Base-by-base conservation (phyloP, 2,329 filamentous ascomycete species). In the Neofusicoccum laricinum region DNA sequence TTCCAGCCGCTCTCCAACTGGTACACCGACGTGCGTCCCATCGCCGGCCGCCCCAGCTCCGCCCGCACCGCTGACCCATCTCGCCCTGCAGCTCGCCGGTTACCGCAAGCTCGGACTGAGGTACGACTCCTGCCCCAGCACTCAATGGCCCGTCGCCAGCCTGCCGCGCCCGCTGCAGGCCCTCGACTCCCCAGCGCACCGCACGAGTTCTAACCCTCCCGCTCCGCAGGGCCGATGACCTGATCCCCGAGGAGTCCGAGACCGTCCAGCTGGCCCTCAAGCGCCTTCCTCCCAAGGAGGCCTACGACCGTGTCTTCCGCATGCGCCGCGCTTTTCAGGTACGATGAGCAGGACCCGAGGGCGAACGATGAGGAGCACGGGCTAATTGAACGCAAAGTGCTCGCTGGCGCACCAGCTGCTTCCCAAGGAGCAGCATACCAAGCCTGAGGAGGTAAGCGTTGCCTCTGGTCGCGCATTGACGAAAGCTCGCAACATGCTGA, bases 261-360 rank as follows among this genome's bases (percentile, higher is more conserved):
- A 82, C 85, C 65, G 92, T 97, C 74, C 90, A 95, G 80, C 86
- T 89, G 72, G 95, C 95, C 68, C 86, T 99, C 75, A 91, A 91
- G 86, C 92, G 95, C 78, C 90, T 99, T 68, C 87, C 91, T 65
- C 86, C 92, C 74, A 92, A 96, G 85, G 92, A 95, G 78, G 86
- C 89, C 74, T 98, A 98, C 83, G 95, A 99, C 84, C 94, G 95
- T 79, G 88, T 98, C 78, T 99, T 93, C 89, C 93, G 95, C 76
- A 88, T 99, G 80, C 92, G 95, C 83, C 89, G 95, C 81, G 94
- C 95, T 74, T 89, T 96, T 82, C 95, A 99, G 86, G 89, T 91
- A 82, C 69, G 17, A 64, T 49, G 36, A 51, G 50, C 41, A 51
- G 4, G 11, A 6, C 4, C 2, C 12, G 19, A 15, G 14, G 5